Evolutionary conservation across 2,329 filamentous ascomycete species (phyloP).

Genomic region (Aureobasidium sp.): DNA sequence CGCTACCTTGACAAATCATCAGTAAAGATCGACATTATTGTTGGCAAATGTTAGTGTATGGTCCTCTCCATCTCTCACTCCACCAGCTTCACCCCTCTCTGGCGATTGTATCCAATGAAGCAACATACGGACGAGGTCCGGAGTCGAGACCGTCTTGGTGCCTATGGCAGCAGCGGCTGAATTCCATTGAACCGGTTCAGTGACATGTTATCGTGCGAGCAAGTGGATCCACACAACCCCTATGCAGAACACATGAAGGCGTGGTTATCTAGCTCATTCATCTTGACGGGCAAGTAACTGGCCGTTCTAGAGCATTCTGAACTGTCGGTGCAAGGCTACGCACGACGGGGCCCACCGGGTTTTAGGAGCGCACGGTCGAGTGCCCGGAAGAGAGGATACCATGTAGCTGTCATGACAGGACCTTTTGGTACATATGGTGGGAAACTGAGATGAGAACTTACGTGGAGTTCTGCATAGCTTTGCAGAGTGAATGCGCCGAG

Average conservation of each 20-base stretch:
- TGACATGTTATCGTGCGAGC: neutral
- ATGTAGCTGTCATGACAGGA: neutral
- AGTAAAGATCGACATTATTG: neutral
- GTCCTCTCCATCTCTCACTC: no score
- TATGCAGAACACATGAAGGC: no score
- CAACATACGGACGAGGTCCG: no score
- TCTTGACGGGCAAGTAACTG: neutral
- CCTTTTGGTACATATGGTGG: neutral
- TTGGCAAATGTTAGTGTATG: neutral
- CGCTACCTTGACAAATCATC: slow-evolving; percentile 49
- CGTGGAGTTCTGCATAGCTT: slow-evolving; percentile 70
- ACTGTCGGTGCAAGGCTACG: neutral
- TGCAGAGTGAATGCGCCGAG: slow-evolving; percentile 59
- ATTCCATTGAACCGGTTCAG: neutral
- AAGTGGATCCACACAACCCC: no score
- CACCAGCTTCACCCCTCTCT: no score
- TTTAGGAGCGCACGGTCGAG: no score
- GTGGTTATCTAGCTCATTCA: no score
- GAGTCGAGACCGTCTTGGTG: neutral
- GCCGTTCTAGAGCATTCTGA: neutral
- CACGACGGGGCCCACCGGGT: neutral
- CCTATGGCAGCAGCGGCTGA: no score
- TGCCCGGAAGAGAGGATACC: neutral
- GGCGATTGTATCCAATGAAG: no score
- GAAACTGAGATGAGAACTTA: slow-evolving; percentile 42